Evolutionary conservation across 768 basidiomycete species (phyloP).

Genomic region (Tulasnella sp.): DNA sequence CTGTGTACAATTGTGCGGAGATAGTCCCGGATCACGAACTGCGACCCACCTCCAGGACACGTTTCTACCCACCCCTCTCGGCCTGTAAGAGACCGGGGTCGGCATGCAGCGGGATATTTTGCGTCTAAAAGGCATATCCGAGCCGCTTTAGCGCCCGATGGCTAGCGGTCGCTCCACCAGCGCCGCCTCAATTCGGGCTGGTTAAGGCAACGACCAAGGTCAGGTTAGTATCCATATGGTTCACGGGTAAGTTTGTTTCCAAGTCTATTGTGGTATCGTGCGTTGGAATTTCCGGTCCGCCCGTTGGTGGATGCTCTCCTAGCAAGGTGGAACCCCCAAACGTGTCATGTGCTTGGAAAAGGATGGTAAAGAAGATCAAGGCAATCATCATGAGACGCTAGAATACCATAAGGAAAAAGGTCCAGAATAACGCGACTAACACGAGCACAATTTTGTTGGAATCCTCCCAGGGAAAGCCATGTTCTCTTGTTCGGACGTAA

Average conservation of each 20-base stretch:
- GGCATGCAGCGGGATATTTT: neutral
- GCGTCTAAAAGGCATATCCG: neutral
- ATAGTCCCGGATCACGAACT: neutral
- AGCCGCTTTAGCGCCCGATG: neutral
- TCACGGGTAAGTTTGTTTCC: neutral
- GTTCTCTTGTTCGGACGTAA: slow-evolving; percentile 43
- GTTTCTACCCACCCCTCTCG: neutral
- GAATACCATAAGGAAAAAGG: slow-evolving; percentile 4
- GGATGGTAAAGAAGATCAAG: neutral
- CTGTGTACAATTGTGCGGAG: neutral
- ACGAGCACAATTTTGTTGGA: neutral
- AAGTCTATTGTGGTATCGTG: neutral
- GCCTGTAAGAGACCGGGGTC: neutral
- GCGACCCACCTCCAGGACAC: neutral
- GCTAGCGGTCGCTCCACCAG: neutral
- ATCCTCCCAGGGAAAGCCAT: neutral
- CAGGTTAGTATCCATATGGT: neutral
- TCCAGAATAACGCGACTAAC: slow-evolving; percentile 6
- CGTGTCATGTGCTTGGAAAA: slow-evolving; percentile 19
- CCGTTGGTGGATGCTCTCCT: neutral
- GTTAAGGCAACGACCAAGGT: neutral
- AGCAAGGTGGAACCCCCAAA: slow-evolving; percentile 1
- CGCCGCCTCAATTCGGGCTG: neutral
- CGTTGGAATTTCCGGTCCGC: neutral
- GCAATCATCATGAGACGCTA: slow-evolving; percentile 17